A percentile compares a stretch with the other conserved stretches of the same genome.
phyloP scores from a whole-genome alignment of 257 asterid species.

The Petunia secreta region DNA sequence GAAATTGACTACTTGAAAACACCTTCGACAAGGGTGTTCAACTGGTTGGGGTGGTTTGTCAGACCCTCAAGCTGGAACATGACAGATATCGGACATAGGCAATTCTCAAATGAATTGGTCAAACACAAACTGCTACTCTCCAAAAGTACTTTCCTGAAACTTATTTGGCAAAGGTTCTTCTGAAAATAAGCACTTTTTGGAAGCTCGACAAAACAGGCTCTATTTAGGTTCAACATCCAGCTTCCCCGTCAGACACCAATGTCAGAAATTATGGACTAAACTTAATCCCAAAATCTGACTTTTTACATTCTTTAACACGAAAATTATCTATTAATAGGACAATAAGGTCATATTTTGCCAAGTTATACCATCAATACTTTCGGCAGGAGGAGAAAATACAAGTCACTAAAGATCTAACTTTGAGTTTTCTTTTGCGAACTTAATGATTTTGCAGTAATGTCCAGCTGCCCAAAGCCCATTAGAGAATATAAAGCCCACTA shows the following conservation, averaged over 20 bases:
- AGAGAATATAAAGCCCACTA: background rate
- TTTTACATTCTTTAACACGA: background rate
- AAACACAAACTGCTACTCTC: no score
- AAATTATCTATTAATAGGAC: background rate
- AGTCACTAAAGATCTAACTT: background rate
- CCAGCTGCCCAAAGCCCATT: constrained; percentile 3
- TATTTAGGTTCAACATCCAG: background rate
- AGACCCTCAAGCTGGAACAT: no score
- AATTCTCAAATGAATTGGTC: no score
- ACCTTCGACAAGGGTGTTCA: no score
- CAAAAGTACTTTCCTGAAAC: no score
- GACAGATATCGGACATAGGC: no score
- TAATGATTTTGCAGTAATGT: constrained; percentile 4
- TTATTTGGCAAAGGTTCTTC: no score
- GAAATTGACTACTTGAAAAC: no score
- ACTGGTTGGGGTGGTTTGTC: no score
- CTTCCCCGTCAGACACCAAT: background rate
- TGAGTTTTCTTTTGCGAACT: background rate
- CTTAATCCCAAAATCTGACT: constrained; percentile 2
- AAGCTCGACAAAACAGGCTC: no score
- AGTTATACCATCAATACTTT: background rate
- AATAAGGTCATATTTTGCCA: background rate
- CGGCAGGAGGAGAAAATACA: background rate
- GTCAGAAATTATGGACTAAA: background rate
- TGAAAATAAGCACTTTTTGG: no score